Evolutionary conservation across 345 rosid genomes (phyloP), one percentile per base, ranked within the genome.

Genomic region (Lepidium africanum): DNA sequence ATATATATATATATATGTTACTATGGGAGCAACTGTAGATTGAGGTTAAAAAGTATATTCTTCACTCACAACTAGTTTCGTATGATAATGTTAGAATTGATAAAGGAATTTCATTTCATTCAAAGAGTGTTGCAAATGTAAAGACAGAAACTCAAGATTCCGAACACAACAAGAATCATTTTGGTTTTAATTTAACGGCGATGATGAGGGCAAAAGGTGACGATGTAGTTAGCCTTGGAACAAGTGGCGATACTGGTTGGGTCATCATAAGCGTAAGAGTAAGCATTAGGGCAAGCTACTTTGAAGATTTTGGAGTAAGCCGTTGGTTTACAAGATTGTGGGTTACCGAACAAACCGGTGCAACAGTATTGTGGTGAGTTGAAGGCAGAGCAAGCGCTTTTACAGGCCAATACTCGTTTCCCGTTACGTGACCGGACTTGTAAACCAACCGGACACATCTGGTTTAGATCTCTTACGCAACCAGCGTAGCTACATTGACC

Each of bases 161-260:
- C 32, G 8, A 53, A 62, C 54, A 52, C 62, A 41, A 41, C 61
- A 60, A 40, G 25, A 70, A 13, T n/a, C 21, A 30, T 21, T 11
- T 49, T 49, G 43, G 19, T 60, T 37, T 8, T n/a, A 39, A 13
- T 5, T 36, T 60, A 74, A 45, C 77, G 83, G 55, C 79, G 81
- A 46, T 61, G 87, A 58, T 75, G 82, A 5, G 99, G 96, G 72
- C 97, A 94, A 79, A 91, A 89, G 15, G 97, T 91, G 74, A 94
- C 84, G 53, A 89, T 59, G 68, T 94, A 94, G 70, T 60, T 85
- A 10, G 86, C 92, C 13, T 85, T 74, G 1, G 86, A 78, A 73
- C 97, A 94, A 35, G 99, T 94, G 0, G 90, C 76, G 46, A 94
- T 85, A 73, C 99, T 94, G 1, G 97, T 91, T 5, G 96, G 97